phyloP scores from a whole-genome alignment of 2,329 filamentous ascomycete genomes.

The Sclerotiophoma versabilis region DNA sequence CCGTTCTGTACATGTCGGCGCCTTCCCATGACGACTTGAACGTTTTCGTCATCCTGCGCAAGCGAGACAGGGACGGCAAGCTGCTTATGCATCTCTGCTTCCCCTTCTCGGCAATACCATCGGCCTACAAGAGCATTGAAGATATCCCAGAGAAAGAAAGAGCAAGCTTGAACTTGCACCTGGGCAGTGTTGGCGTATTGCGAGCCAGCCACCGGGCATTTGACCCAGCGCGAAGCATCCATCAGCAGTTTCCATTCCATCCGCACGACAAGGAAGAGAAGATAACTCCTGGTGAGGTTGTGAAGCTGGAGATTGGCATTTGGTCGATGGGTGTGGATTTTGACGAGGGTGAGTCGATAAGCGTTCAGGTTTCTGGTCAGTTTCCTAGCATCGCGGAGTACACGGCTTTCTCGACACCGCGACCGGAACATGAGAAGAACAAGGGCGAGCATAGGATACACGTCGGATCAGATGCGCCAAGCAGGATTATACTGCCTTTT shows the following conservation, averaged over 20 bases:
- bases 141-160: slow-evolving; percentile 62
- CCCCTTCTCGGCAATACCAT: slow-evolving; percentile 46
- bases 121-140: slow-evolving; percentile 54
- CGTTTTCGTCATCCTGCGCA: slow-evolving; percentile 55
- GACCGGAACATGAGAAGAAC: slow-evolving; percentile 53
- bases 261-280: slow-evolving; percentile 53
- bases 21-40: slow-evolving; percentile 53
- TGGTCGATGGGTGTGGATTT: slow-evolving; percentile 58
- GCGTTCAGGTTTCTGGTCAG: slow-evolving; percentile 26
- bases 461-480: slow-evolving; percentile 49
- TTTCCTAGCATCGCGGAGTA: slow-evolving; percentile 51
- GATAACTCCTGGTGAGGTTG: slow-evolving; percentile 51
- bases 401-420: slow-evolving; percentile 40
- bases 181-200: slow-evolving; percentile 54
- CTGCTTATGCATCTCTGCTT: slow-evolving; percentile 54
- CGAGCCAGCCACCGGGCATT: slow-evolving; percentile 55
- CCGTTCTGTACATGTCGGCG: slow-evolving; percentile 56
- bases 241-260: slow-evolving; percentile 44
- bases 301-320: slow-evolving; percentile 58
- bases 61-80: slow-evolving; percentile 54
- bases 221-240: slow-evolving; percentile 25
- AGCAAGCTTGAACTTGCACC: slow-evolving; percentile 51
- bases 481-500: slow-evolving; percentile 51
- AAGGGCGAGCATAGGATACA: slow-evolving; percentile 51
- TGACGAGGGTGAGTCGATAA: slow-evolving; percentile 50